Evolutionary conservation across 2,329 filamentous ascomycete species (phyloP), one percentile per base, ranked within the genome.

Genomic region (Exophiala viscosa): DNA sequence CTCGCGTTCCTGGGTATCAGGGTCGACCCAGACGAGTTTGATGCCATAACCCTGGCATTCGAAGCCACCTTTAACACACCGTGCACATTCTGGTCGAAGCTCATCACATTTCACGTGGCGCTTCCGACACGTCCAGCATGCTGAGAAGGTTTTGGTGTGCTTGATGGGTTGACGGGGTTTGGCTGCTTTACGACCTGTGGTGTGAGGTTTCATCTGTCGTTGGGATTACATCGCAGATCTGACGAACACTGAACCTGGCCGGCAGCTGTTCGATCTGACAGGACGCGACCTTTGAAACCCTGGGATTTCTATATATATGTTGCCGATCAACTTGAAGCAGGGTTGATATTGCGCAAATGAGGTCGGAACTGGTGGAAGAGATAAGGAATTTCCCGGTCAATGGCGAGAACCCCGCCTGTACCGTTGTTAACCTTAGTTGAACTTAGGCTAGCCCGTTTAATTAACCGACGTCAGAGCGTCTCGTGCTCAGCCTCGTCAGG

Each of bases 51-150:
- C 64, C 45, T 65, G 62, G 45, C 64, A 66, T 44, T 58, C 54
- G 42, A 65, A 62, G 18, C 65, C 64, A 9, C 64, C 65, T 33
- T 61, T 65, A 18, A 61, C 48, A 50, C 65, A 67, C 39, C 60
- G 48, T 14, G 46, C 23, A 53, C 64, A 67, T 28, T 40, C 50
- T 8, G 65, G 65, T 2, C 59, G 61, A 8, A 48, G 54, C 47
- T 66, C 64, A 42, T 62, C 64, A 41, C 65, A 67, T 48, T 66
- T 67, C 13, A 67, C 57, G 17, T 58, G 55, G 20, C 58, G 46
- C 8, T 50, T 49, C 11, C 55, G 52, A 36, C 58, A 60, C 8
- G 52, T 60, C 55, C 55, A 58, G 45, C 58, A 60, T 5, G 55
- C 58, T 2, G 52, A 52, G 44, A 57, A 55, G 40, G 56, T 56